Evolutionary conservation across 768 basidiomycete species (phyloP).

Genomic region (Amanita inopinata): DNA sequence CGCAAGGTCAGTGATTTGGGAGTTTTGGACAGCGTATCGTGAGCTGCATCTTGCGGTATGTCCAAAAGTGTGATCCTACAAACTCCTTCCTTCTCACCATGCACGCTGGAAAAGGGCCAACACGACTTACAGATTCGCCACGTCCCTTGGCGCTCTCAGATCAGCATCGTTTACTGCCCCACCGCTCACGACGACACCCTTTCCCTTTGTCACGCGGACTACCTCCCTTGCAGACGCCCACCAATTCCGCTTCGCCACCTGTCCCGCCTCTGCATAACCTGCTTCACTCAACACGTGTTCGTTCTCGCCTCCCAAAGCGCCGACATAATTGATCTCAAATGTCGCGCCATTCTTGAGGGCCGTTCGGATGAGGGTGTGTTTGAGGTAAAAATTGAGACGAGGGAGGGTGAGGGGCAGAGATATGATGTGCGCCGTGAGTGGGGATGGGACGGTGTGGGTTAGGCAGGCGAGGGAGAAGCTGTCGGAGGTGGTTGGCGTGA

Average conservation of each 20-base stretch:
- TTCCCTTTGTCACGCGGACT: slow-evolving; percentile 72
- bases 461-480: slow-evolving; percentile 76
- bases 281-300: slow-evolving; percentile 34
- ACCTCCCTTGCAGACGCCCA: slow-evolving; percentile 76
- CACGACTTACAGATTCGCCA: slow-evolving; percentile 59
- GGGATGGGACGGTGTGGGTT: slow-evolving; percentile 67
- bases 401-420: slow-evolving; percentile 70
- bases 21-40: slow-evolving; percentile 46
- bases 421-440: slow-evolving; percentile 73
- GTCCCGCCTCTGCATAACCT: slow-evolving; percentile 42
- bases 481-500: slow-evolving; percentile 60
- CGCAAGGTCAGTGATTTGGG: slow-evolving; percentile 63
- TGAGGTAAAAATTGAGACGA: slow-evolving; percentile 71
- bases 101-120: neutral
- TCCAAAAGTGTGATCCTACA: slow-evolving; percentile 57
- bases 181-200: slow-evolving; percentile 62
- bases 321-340: slow-evolving; percentile 75
- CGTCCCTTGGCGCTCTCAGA: slow-evolving; percentile 61
- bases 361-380: slow-evolving; percentile 73
- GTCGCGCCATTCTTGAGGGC: slow-evolving; percentile 76
- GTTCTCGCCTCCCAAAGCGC: slow-evolving; percentile 57
- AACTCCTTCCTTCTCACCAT: neutral
- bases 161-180: slow-evolving; percentile 54
- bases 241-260: slow-evolving; percentile 66
- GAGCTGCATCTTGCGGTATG: slow-evolving; percentile 57